phyloP scores from a whole-genome alignment of 2,329 filamentous ascomycete species.

The Penicillium expansum region DNA sequence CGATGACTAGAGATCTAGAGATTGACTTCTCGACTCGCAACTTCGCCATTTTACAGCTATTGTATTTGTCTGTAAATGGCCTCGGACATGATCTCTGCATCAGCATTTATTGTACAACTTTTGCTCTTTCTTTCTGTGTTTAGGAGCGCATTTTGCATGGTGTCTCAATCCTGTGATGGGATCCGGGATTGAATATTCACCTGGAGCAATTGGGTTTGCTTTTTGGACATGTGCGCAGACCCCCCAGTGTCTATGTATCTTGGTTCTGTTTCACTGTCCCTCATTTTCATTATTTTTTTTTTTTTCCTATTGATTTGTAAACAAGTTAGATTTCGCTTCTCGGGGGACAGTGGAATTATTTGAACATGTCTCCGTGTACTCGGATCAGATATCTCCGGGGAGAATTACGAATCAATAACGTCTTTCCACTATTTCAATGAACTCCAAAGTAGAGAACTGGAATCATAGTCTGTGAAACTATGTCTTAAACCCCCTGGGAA shows the following conservation, averaged over 20 bases:
- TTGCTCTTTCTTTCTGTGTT: constrained; percentile 15
- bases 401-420: constrained; percentile 5
- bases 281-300: constrained; percentile 5
- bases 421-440: background rate
- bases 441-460: background rate
- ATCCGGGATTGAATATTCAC: constrained; percentile 23
- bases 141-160: constrained; percentile 22
- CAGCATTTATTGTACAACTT: constrained; percentile 24
- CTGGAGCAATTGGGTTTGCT: constrained; percentile 24
- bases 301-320: constrained; percentile 22
- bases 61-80: constrained; percentile 24
- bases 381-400: constrained; percentile 3
- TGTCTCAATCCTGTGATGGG: constrained; percentile 22
- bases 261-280: constrained; percentile 15
- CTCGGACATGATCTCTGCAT: constrained; percentile 29
- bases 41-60: constrained; percentile 5
- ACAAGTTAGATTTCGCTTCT: constrained; percentile 30
- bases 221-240: constrained; percentile 8
- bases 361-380: constrained; percentile 5
- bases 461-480: background rate
- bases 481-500: background rate
- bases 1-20: constrained; percentile 28
- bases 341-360: constrained; percentile 10
- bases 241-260: background rate
- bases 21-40: constrained; percentile 1